Conservation (phyloP, 306 rosid genomes). For the Inga oerstediana region DNA sequence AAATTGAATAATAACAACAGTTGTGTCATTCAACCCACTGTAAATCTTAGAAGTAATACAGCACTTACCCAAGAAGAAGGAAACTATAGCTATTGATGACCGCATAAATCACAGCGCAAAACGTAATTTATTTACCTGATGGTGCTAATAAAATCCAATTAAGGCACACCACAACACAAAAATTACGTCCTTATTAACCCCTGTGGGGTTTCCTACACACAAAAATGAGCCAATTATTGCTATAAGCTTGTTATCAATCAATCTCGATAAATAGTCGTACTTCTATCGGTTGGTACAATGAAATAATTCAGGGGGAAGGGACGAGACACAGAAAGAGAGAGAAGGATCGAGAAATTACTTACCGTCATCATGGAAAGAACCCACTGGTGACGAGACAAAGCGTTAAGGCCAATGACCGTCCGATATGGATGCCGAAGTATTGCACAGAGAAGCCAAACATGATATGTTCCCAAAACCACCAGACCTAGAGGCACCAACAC, state of each 20-base stretch:
- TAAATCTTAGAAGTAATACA: not conserved
- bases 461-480: conserved; percentile 55
- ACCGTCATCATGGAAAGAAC: conserved; percentile 74
- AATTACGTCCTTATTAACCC: not conserved
- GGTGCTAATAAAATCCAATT: not conserved
- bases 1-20: not conserved
- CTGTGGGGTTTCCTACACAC: not conserved
- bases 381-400: conserved; percentile 83
- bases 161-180: not conserved
- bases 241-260: not conserved
- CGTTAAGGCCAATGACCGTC: conserved; percentile 85
- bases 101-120: not conserved
- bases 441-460: conserved; percentile 65
- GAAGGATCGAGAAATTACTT: conserved; percentile 38
- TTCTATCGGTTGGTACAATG: not conserved
- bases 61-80: not conserved
- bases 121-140: not conserved
- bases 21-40: not conserved
- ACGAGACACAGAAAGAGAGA: conserved; percentile 21
- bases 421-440: conserved; percentile 54
- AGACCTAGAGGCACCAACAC: conserved; percentile 71
- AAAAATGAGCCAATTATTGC: not conserved
- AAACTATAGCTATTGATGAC: not conserved
- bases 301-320: not conserved
- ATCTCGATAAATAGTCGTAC: not conserved